Evolutionary conservation across 805 yeast genomes (phyloP).

Genomic region (Grigorovia jiainica): DNA sequence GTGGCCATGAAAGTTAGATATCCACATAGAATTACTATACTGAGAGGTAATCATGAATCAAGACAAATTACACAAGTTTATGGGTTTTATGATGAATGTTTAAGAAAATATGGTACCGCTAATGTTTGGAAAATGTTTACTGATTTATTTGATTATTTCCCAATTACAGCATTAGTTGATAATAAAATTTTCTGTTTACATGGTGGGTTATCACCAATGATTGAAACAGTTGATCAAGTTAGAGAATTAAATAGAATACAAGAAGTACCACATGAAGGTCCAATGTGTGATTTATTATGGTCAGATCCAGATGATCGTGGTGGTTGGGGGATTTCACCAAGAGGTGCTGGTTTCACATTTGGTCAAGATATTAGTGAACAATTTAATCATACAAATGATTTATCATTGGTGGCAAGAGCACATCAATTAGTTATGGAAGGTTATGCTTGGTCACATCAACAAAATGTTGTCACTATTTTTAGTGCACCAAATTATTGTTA

Average conservation of each 20-base stretch:
- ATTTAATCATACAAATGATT: conserved; percentile 82
- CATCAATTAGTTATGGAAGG: conserved; percentile 99
- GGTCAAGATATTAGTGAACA: conserved; percentile 93
- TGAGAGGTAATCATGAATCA: conserved; percentile 92
- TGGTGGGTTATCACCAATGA: conserved; percentile 93
- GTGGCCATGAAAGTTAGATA: conserved; percentile 89
- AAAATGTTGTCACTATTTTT: conserved; percentile 86
- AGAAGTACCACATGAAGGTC: conserved; percentile 96
- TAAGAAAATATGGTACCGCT: conserved; percentile 86
- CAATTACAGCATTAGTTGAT: conserved; percentile 87
- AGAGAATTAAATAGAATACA: conserved; percentile 84
- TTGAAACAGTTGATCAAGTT: conserved; percentile 86
- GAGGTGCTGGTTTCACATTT: conserved; percentile 98
- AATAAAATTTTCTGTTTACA: conserved; percentile 85
- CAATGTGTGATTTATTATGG: conserved; percentile 95
- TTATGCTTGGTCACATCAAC: conserved; percentile 89
- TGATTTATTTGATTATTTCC: conserved; percentile 85
- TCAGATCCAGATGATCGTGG: conserved; percentile 97
- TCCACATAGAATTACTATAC: conserved; percentile 82
- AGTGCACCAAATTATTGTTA: conserved; percentile 95
- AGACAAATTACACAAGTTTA: conserved; percentile 95
- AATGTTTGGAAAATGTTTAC: conserved; percentile 90
- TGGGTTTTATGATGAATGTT: conserved; percentile 92
- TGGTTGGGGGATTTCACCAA: conserved; percentile 95
- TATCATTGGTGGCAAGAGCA: conserved; percentile 83